Conservation (phyloP, 352 stramenopile genomes). For the Pythium rhizo-oryzae region DNA sequence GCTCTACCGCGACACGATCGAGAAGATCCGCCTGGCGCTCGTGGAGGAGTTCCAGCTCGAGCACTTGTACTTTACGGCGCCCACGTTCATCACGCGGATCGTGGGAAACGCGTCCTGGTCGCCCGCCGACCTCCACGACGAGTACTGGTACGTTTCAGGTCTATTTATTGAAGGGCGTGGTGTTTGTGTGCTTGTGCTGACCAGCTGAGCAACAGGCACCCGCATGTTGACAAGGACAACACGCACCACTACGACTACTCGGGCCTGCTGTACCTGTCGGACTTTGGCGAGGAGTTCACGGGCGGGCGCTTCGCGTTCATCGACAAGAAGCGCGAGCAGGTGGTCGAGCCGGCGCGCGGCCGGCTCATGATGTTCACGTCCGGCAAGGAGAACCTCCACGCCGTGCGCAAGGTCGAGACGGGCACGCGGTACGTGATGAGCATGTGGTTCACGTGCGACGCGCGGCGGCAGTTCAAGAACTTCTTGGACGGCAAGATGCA, state of each 20-base stretch:
- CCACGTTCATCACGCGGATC: constrained; percentile 92
- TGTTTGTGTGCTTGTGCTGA: background rate
- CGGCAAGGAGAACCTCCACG: constrained; percentile 88
- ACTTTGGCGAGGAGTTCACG: constrained; percentile 86
- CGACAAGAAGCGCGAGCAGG: constrained; percentile 68
- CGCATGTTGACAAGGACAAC: constrained; percentile 93
- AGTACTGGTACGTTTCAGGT: constrained; percentile 70
- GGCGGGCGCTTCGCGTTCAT: constrained; percentile 91
- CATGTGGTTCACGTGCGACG: constrained; percentile 95
- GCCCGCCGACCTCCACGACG: constrained; percentile 85
- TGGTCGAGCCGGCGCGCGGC: constrained; percentile 73
- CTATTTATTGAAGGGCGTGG: background rate
- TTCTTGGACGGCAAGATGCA: constrained; percentile 91
- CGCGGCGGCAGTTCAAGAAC: constrained; percentile 81
- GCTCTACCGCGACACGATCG: constrained; percentile 79
- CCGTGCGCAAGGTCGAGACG: constrained; percentile 70
- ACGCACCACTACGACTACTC: constrained; percentile 95
- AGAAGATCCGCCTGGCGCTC: constrained; percentile 75
- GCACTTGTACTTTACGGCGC: constrained; percentile 91
- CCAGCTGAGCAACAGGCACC: constrained; percentile 48
- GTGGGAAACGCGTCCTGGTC: constrained; percentile 85
- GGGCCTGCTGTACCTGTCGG: constrained; percentile 86
- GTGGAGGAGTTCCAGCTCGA: constrained; percentile 82
- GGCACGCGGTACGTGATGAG: constrained; percentile 89
- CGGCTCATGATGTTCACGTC: constrained; percentile 92